phyloP scores from a whole-genome alignment of 176 grass and related monocot genomes.

The Raddia guianensis region DNA sequence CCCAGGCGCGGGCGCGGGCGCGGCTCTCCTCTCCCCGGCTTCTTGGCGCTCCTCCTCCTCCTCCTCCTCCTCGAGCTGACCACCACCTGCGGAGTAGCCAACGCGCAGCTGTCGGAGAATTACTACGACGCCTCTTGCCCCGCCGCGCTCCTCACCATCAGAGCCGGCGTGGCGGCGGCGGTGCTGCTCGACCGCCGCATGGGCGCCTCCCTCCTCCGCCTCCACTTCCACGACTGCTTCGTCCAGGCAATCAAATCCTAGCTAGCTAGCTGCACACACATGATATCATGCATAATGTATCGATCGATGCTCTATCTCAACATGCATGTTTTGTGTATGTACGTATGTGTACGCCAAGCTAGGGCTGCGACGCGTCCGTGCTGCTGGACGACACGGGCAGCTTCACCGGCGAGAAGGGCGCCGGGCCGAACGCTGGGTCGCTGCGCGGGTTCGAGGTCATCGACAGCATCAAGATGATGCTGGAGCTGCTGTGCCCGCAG shows the following conservation, averaged over 20 bases:
- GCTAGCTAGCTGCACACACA: neutral
- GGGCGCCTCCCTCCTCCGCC: slow-evolving; percentile 75
- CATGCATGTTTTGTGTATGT: neutral
- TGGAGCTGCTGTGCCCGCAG: slow-evolving; percentile 55
- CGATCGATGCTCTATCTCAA: no score
- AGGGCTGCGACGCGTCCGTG: slow-evolving; percentile 67
- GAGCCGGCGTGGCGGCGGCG: slow-evolving; percentile 49
- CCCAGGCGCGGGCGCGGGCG: no score
- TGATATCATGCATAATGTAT: no score
- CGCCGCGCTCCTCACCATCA: slow-evolving; percentile 53
- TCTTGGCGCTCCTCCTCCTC: slow-evolving; percentile 3
- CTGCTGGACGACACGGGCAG: slow-evolving; percentile 62
- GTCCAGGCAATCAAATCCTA: slow-evolving; percentile 54
- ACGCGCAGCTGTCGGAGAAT: slow-evolving; percentile 65
- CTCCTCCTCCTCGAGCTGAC: slow-evolving; percentile 7
- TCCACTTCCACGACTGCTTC: slow-evolving; percentile 79
- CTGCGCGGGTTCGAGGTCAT: slow-evolving; percentile 55
- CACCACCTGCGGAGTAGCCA: slow-evolving; percentile 21
- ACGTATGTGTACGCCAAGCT: neutral
- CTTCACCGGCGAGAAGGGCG: slow-evolving; percentile 63
- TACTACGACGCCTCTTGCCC: slow-evolving; percentile 76
- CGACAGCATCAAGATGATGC: slow-evolving; percentile 54
- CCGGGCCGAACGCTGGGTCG: slow-evolving; percentile 55
- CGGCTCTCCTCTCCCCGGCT: neutral
- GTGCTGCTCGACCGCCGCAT: slow-evolving; percentile 55